phyloP scores from a whole-genome alignment of 345 rosid species.

The Camelina neglecta region DNA sequence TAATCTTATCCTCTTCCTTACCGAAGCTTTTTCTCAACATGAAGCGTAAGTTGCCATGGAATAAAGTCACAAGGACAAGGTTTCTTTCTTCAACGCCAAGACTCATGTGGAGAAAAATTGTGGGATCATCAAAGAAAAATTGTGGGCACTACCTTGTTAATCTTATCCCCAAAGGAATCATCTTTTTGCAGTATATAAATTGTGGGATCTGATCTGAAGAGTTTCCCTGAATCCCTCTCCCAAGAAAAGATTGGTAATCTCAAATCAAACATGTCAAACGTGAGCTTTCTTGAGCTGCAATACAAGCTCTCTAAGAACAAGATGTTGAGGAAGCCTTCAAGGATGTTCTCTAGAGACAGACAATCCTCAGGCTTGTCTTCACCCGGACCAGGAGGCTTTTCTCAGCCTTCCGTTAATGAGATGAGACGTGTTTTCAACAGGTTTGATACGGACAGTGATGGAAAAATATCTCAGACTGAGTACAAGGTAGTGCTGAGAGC shows the following conservation, averaged over 20 bases:
- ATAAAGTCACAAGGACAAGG: constrained; percentile 27
- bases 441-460: constrained; percentile 80
- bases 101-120: no score
- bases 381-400: constrained; percentile 34
- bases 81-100: constrained; percentile 26
- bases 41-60: constrained; percentile 28
- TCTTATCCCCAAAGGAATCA: constrained; percentile 11
- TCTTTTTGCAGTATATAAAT: constrained; percentile 20
- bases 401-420: constrained; percentile 64
- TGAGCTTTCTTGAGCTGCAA: constrained; percentile 70
- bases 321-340: constrained; percentile 62
- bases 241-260: background rate
- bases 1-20: background rate
- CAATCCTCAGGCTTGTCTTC: constrained; percentile 54
- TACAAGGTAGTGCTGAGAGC: constrained; percentile 75
- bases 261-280: constrained; percentile 50
- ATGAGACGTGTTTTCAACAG: constrained; percentile 73
- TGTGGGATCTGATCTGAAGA: background rate
- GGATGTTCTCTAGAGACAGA: constrained; percentile 61
- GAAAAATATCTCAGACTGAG: constrained; percentile 78
- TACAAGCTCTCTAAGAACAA: constrained; percentile 72
- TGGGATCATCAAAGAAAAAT: no score
- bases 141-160: no score
- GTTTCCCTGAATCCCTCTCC: background rate
- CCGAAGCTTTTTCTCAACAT: constrained; percentile 8